These are phyloP conservation scores for Cladosporium phlei DNA, from an alignment of 2,329 filamentous ascomycete species.

Conservation along the genomic window DNA sequence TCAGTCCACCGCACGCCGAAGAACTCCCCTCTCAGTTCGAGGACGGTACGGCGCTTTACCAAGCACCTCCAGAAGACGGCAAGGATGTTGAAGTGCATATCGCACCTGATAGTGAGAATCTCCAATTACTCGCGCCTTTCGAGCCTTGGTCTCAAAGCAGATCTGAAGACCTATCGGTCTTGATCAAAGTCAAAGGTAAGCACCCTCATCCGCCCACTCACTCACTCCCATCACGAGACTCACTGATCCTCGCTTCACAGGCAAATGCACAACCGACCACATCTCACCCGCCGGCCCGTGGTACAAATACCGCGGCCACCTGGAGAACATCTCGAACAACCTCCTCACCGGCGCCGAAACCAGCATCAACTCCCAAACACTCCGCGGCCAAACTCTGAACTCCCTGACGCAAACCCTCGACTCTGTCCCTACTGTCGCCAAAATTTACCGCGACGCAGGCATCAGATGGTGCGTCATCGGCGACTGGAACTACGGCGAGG, in stretches of 20 bases:
- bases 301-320: conserved; percentile 97
- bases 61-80: conserved; percentile 82
- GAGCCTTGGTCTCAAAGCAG: conserved; percentile 88
- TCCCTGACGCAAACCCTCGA: conserved; percentile 74
- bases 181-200: conserved; percentile 96
- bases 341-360: conserved; percentile 83
- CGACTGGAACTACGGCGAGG: conserved; percentile 99
- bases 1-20: conserved; percentile 71
- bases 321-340: conserved; percentile 99
- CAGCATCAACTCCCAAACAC: conserved; percentile 81
- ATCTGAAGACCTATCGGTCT: conserved; percentile 72
- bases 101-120: conserved; percentile 83
- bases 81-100: conserved; percentile 70
- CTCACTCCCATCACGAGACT: background rate
- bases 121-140: conserved; percentile 87
- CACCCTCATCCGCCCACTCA: conserved; percentile 52
- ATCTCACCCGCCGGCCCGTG: conserved; percentile 73
- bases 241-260: conserved; percentile 5
- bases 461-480: conserved; percentile 96
- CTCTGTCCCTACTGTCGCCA: conserved; percentile 85
- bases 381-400: conserved; percentile 97
- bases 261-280: conserved; percentile 43
- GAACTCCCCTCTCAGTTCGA: conserved; percentile 80
- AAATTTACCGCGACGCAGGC: conserved; percentile 96
- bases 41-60: conserved; percentile 87